Evolutionary conservation across 2,329 filamentous ascomycete genomes (phyloP).

Genomic region (Plectosphaerella cucumerina): DNA sequence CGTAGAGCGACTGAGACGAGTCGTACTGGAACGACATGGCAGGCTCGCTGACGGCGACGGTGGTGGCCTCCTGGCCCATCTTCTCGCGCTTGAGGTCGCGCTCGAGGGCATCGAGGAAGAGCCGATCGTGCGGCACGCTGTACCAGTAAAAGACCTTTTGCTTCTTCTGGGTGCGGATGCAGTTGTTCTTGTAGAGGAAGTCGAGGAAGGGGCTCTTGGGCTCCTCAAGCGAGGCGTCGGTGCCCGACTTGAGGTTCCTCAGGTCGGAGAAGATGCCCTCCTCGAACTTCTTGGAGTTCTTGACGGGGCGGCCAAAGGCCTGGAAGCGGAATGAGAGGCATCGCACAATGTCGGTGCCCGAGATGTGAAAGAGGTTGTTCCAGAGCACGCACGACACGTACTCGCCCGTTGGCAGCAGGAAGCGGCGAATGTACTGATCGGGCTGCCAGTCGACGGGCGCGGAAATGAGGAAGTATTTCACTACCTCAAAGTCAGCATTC

Average conservation of each 20-base stretch:
- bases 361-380: conserved; percentile 99
- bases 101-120: conserved; percentile 96
- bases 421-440: conserved; percentile 94
- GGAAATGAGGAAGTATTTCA: conserved; percentile 99
- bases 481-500: conserved; percentile 44
- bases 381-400: conserved; percentile 98
- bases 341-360: conserved; percentile 96
- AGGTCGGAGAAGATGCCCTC: conserved; percentile 99
- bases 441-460: conserved; percentile 96
- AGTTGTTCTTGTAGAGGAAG: conserved; percentile 99
- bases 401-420: conserved; percentile 93
- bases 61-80: conserved; percentile 98
- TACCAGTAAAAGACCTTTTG: conserved; percentile 99
- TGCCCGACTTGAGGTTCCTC: conserved; percentile 96
- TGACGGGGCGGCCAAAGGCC: conserved; percentile 95
- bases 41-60: conserved; percentile 92
- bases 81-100: conserved; percentile 98
- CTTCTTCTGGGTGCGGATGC: conserved; percentile 99
- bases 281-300: conserved; percentile 99
- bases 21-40: conserved; percentile 98
- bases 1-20: conserved; percentile 96
- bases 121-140: conserved; percentile 93
- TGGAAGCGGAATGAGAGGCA: conserved; percentile 98
- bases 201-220: conserved; percentile 98
- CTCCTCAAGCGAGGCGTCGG: conserved; percentile 96